These are phyloP conservation scores for Saccharomycopsis amapae DNA, from an alignment of 805 yeast species.

Conservation along the genomic window DNA sequence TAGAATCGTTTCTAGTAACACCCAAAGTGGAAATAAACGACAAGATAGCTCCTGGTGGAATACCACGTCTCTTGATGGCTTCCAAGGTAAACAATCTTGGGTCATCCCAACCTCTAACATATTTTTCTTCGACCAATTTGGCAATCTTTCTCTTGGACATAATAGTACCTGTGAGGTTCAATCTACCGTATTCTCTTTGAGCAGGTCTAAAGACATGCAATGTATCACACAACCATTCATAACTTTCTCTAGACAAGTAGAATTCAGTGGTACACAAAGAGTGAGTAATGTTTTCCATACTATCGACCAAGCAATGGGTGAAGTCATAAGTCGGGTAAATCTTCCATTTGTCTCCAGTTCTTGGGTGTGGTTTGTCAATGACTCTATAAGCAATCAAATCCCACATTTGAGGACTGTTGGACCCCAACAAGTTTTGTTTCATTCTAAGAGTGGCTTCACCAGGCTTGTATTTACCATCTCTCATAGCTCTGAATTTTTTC, in stretches of 20 bases:
- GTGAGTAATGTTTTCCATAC: conserved; percentile 92
- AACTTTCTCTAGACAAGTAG: conserved; percentile 83
- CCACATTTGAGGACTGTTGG: conserved; percentile 99
- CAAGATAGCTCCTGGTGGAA: conserved; percentile 97
- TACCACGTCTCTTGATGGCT: conserved; percentile 93
- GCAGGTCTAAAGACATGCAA: conserved; percentile 96
- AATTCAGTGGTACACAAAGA: conserved; percentile 96
- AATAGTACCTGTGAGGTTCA: conserved; percentile 89
- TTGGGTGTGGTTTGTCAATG: conserved; percentile 83
- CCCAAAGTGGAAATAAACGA: conserved; percentile 92
- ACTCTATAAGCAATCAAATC: conserved; percentile 97
- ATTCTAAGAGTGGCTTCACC: conserved; percentile 94
- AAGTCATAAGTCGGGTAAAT: conserved; percentile 98
- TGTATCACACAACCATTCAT: conserved; percentile 97
- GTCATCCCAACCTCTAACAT: conserved; percentile 97
- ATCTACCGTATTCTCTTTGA: conserved; percentile 96
- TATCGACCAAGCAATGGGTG: conserved; percentile 98
- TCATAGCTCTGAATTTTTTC: conserved; percentile 80
- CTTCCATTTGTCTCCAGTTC: conserved; percentile 97
- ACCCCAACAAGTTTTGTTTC: conserved; percentile 77
- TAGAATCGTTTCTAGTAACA: conserved; percentile 89
- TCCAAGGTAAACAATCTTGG: conserved; percentile 94
- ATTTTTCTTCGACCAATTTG: conserved; percentile 70
- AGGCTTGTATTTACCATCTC: conserved; percentile 77
- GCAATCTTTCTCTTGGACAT: conserved; percentile 95